phyloP scores from a whole-genome alignment of 192 early-diverging fungal species.

The Gaertneriomyces sp. region DNA sequence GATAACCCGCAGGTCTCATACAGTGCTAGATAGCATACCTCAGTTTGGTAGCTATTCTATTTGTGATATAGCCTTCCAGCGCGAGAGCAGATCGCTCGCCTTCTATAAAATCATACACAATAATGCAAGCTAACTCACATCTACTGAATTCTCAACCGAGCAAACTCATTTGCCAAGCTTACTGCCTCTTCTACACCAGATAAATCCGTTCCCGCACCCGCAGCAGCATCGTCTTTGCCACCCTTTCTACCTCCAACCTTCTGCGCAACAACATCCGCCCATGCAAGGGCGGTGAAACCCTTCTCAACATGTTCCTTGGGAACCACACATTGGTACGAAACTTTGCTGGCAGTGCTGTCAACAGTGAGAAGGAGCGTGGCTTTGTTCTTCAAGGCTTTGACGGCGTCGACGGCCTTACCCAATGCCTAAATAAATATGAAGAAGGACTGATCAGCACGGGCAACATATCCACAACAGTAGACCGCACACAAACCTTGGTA shows the following conservation, averaged over 20 bases:
- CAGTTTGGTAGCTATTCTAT: no score
- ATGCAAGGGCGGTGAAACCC: constrained; percentile 86
- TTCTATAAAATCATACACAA: no score
- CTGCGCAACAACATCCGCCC: constrained; percentile 81
- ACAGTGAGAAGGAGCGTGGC: constrained; percentile 80
- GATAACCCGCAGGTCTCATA: no score
- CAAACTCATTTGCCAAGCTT: constrained; percentile 70
- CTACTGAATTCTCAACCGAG: constrained; percentile 15
- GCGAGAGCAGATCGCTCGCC: no score
- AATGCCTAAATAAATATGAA: constrained; percentile 51
- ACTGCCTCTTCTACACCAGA: constrained; percentile 71
- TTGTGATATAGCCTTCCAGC: no score
- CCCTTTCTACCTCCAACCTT: constrained; percentile 89
- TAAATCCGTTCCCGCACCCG: constrained; percentile 75
- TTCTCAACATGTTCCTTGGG: constrained; percentile 67
- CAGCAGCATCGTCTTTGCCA: constrained; percentile 91
- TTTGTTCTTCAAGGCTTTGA: constrained; percentile 81
- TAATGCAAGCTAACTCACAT: no score
- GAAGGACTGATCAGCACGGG: neutral
- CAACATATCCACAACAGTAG: neutral
- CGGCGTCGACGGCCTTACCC: constrained; percentile 67
- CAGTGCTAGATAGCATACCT: no score
- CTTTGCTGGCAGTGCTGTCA: constrained; percentile 62
- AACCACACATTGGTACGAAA: constrained; percentile 80
- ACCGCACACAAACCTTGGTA: constrained; percentile 53